Percentiles rank a stretch among this genome's conserved stretches.
These are phyloP conservation scores for Nemania abortiva DNA, from an alignment of 2,329 filamentous ascomycete genomes.

Conservation along the genomic window DNA sequence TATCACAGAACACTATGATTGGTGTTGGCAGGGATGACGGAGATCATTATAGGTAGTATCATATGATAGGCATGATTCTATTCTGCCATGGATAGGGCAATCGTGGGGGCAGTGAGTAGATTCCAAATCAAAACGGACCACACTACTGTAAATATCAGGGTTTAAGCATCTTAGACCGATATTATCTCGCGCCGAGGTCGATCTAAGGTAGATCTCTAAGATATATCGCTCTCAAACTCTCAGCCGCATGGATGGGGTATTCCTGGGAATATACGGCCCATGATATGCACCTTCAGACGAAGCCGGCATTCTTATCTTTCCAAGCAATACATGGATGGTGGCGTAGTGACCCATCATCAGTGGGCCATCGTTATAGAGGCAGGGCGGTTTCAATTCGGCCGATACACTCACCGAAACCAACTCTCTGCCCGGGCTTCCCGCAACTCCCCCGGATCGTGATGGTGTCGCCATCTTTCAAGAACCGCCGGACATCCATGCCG, in stretches of 20 bases:
- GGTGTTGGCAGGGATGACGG: neutral
- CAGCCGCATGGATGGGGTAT: neutral
- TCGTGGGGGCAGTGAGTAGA: neutral
- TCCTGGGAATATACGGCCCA: neutral
- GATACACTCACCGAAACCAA: conserved; percentile 60
- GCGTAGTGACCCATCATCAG: neutral
- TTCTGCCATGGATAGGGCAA: neutral
- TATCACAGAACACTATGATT: neutral
- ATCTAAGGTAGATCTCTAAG: neutral
- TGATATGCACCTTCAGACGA: neutral
- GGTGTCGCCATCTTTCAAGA: conserved; percentile 61
- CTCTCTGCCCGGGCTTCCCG: conserved; percentile 51
- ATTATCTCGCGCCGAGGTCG: neutral
- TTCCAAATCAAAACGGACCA: conserved; percentile 4
- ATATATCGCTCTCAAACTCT: neutral
- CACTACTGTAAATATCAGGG: neutral
- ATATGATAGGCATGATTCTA: neutral
- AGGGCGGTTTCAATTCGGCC: conserved; percentile 50
- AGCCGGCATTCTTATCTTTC: neutral
- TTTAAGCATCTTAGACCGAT: neutral
- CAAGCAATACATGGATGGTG: neutral
- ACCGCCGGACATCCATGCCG: conserved; percentile 57
- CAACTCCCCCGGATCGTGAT: conserved; percentile 56
- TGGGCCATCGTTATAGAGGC: conserved; percentile 23
- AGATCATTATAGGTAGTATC: neutral